Evolutionary conservation across 371 early-diverging fungal species (phyloP).

Genomic region (Cokeromyces recurvatus): DNA sequence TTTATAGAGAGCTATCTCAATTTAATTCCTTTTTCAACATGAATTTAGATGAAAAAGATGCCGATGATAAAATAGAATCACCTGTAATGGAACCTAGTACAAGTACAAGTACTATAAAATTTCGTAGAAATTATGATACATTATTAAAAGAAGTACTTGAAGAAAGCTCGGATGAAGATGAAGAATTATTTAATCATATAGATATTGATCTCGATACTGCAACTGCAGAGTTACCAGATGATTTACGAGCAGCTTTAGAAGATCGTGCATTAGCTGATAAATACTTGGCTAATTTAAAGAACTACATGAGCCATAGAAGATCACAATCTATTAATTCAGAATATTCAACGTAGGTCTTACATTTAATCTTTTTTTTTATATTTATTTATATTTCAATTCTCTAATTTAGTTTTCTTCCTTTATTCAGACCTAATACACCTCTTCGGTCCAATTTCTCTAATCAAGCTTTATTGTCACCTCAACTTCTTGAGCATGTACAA

Average conservation of each 20-base stretch:
- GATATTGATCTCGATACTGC: conserved; percentile 41
- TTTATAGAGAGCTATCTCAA: too few relatives aligned
- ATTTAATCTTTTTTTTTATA: conserved; percentile 6
- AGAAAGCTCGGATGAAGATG: conserved; percentile 42
- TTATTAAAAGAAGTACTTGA: conserved; percentile 58
- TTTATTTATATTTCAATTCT: background rate
- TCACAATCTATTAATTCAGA: conserved; percentile 41
- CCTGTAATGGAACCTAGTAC: conserved; percentile 30
- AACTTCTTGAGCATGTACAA: conserved; percentile 23
- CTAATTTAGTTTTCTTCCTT: too few relatives aligned
- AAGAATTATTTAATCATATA: conserved; percentile 19
- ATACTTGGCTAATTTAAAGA: conserved; percentile 43
- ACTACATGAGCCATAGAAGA: conserved; percentile 45
- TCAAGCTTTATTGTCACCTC: conserved; percentile 26
- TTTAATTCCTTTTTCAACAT: too few relatives aligned
- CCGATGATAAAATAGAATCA: conserved; percentile 1
- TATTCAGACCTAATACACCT: conserved; percentile 35
- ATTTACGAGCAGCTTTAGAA: conserved; percentile 50
- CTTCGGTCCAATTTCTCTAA: conserved; percentile 30
- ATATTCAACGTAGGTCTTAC: conserved; percentile 34
- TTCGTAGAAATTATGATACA: conserved; percentile 54
- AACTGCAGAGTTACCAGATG: conserved; percentile 46
- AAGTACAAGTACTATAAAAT: conserved; percentile 32
- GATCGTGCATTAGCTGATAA: conserved; percentile 45
- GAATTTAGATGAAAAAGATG: too few relatives aligned